Percentiles rank a stretch among this genome's conserved stretches.
These are phyloP conservation scores for Letharia columbiana DNA, from an alignment of 495 filamentous ascomycete species.

Conservation along the genomic window DNA sequence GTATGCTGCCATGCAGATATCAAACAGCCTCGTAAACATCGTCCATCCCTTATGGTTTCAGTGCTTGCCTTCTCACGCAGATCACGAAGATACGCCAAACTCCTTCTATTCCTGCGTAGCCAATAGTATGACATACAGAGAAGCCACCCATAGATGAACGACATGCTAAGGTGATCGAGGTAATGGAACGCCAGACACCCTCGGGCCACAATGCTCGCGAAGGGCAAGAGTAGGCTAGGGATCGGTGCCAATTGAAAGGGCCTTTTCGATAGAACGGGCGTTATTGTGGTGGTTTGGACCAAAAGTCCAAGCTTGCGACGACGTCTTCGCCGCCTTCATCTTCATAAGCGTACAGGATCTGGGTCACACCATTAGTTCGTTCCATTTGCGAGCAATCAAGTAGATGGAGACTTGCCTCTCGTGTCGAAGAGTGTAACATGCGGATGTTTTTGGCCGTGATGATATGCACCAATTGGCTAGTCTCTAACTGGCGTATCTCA, in stretches of 20 bases:
- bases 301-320: slow-evolving; percentile 94
- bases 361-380: slow-evolving; percentile 22
- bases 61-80: not conserved
- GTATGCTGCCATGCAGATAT: slow-evolving; percentile 19
- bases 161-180: slow-evolving; percentile 11
- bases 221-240: slow-evolving; percentile 3
- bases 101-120: slow-evolving; percentile 13
- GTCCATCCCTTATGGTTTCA: not conserved
- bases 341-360: slow-evolving; percentile 96
- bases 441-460: slow-evolving; percentile 91
- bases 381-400: not conserved
- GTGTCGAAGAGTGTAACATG: slow-evolving; percentile 91
- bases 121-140: slow-evolving; percentile 14
- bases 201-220: slow-evolving; percentile 4
- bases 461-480: slow-evolving; percentile 80
- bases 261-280: not conserved
- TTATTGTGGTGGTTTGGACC: slow-evolving; percentile 41
- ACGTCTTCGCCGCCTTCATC: slow-evolving; percentile 89
- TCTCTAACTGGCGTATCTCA: slow-evolving; percentile 91
- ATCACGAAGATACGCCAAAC: slow-evolving; percentile 10
- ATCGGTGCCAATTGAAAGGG: not conserved
- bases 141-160: slow-evolving; percentile 13
- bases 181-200: slow-evolving; percentile 4
- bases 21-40: not conserved
- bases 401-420: slow-evolving; percentile 62